Evolutionary conservation across 139 green algal species (phyloP), one percentile per base, ranked within the genome.

Genomic region (Mesotaenium endlicherianum): DNA sequence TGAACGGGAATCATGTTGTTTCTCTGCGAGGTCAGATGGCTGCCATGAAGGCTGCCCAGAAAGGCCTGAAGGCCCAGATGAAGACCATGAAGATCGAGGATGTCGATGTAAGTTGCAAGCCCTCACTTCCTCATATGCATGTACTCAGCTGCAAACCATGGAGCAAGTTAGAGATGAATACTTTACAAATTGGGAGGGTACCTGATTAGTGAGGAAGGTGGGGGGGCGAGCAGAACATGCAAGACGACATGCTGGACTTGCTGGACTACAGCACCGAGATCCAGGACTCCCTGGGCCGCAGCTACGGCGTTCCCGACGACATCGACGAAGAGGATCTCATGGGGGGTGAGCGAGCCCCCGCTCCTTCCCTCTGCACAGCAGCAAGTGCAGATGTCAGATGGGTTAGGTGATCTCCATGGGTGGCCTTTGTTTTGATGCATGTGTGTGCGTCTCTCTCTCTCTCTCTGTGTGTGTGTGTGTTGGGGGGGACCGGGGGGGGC

Each of bases 241-340:
- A 98, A 59, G 96, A 98, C 87, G 92, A 98, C 11, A 96, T 98
- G 92, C 81, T 88, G 67, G 95, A 98, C 89, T 87, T 98, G 83
- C 93, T 96, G 92, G 95, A 98, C 77, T 92, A 94, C 67, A 89
- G 92, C 68, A 91, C 91, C 20, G 96, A 99, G 83, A 96, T 99
- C 79, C 93, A 98, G 44, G 93, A 97, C 40, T 90, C 90, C 1
- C 90, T 99, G 87, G 93, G 92, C 2, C 87, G 91, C 36, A 94
- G 83, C 1, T 98, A 97, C 89, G 90, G 89, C 40, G 90, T 98
- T 36, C 95, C 95, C 11, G 95, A 98, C 17, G 96, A 98, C 47
- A 91, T 99, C 55, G 96, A 99, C 86, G 96, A 99, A 91, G 90
- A 88, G 20, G 96, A 99, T 64, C 90, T 99, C 17, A 95, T 99